phyloP scores from a whole-genome alignment of 352 stramenopile species.

The Discostella stelligera region DNA sequence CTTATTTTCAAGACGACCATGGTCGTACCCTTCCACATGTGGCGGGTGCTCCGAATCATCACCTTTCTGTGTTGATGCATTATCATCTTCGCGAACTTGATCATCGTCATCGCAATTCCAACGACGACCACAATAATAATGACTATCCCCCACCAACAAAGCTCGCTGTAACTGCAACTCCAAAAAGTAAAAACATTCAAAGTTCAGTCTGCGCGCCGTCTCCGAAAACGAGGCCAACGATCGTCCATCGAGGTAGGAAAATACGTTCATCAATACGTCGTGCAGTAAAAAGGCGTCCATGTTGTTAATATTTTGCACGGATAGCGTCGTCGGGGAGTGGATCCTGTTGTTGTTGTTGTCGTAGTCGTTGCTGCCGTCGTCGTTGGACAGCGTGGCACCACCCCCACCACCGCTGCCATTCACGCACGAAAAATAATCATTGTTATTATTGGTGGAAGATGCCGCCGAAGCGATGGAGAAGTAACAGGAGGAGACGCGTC shows the following conservation, averaged over 20 bases:
- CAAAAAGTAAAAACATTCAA: constrained; percentile 76
- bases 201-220: constrained; percentile 61
- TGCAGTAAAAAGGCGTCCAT: constrained; percentile 58
- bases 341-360: constrained; percentile 1
- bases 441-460: not conserved
- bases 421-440: no score
- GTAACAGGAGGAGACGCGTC: constrained; percentile 63
- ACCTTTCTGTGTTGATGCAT: no score
- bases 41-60: no score
- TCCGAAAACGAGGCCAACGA: constrained; percentile 63
- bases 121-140: not conserved
- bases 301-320: constrained; percentile 25
- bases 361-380: not conserved
- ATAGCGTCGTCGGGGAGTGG: constrained; percentile 13
- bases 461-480: constrained; percentile 51
- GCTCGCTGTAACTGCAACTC: constrained; percentile 71
- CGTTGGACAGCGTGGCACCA: not conserved
- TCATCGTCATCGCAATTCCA: constrained; percentile 6
- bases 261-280: constrained; percentile 73
- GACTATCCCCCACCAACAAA: constrained; percentile 25
- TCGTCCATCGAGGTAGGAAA: constrained; percentile 60
- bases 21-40: not conserved
- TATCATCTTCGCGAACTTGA: not conserved
- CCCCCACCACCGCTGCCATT: no score
- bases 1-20: not conserved